Evolutionary conservation across 176 grass and related monocot species (phyloP).

Genomic region (Hsuehochloa calcarea): DNA sequence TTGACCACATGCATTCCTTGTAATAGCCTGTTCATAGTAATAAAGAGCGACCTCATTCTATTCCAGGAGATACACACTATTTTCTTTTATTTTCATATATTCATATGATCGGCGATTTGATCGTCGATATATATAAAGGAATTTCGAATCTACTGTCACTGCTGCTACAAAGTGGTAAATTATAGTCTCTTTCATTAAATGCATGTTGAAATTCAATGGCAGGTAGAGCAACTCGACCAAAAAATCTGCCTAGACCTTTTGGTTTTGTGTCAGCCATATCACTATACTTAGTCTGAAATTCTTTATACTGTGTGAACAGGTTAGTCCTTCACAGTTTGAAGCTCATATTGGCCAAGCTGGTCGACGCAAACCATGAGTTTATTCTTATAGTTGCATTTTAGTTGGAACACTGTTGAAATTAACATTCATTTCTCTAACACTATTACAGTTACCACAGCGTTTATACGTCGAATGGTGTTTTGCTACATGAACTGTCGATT

Average conservation of each 20-base stretch:
- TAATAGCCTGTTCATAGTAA: too few species aligned
- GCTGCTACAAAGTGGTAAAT: conserved; percentile 82
- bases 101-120: too few species aligned
- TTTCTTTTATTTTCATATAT: too few species aligned
- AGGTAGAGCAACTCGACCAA: not conserved
- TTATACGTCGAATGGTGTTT: conserved; percentile 97
- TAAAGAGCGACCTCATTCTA: too few species aligned
- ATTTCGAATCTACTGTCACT: conserved; percentile 87
- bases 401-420: not conserved
- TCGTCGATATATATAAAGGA: conserved; percentile 98
- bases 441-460: conserved; percentile 94
- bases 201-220: conserved; percentile 15
- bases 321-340: conserved; percentile 98
- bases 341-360: conserved; percentile 84
- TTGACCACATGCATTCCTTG: too few species aligned
- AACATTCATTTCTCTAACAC: conserved; percentile 14
- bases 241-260: not conserved
- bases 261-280: conserved; percentile 15
- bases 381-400: conserved; percentile 20
- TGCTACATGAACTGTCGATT: conserved; percentile 90
- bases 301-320: conserved; percentile 50
- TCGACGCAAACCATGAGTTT: conserved; percentile 89
- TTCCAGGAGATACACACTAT: too few species aligned
- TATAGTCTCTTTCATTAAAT: conserved; percentile 5
- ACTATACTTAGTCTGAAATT: conserved; percentile 17